A percentile compares a stretch with the other conserved stretches of the same genome.
Evolutionary conservation across 2,329 filamentous ascomycete species (phyloP).

Genomic region (Fusarium sp.): DNA sequence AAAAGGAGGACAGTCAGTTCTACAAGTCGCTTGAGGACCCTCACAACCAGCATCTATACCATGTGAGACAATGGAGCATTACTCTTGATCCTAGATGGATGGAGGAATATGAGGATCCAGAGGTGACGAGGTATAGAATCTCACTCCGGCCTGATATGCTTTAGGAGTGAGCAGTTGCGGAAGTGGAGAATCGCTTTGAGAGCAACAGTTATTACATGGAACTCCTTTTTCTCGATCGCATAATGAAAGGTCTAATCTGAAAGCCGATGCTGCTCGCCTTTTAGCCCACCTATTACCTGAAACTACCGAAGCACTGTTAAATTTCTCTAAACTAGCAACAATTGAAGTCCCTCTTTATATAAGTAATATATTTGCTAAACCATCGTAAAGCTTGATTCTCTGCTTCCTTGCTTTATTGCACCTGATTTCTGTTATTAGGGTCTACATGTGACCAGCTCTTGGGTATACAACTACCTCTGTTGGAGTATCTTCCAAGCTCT

Average conservation of each 20-base stretch:
- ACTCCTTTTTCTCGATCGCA: too few species aligned
- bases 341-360: too few species aligned
- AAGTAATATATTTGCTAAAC: not conserved
- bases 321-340: too few species aligned
- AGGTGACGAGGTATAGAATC: not conserved
- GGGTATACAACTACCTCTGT: slow-evolving; percentile 1
- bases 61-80: not conserved
- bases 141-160: not conserved
- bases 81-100: not conserved
- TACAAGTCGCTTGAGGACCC: not conserved
- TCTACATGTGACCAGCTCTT: not conserved
- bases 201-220: too few species aligned
- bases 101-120: not conserved
- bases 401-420: not conserved
- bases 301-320: too few species aligned
- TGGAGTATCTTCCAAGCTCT: not conserved
- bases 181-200: too few species aligned
- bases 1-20: not conserved
- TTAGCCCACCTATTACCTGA: too few species aligned
- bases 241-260: too few species aligned
- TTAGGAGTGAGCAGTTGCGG: too few species aligned
- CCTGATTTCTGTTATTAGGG: not conserved
- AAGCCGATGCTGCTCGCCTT: too few species aligned
- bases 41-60: not conserved
- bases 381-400: not conserved